Base-by-base conservation (phyloP, 2,329 filamentous ascomycete genomes). In the Colletotrichum lini region DNA sequence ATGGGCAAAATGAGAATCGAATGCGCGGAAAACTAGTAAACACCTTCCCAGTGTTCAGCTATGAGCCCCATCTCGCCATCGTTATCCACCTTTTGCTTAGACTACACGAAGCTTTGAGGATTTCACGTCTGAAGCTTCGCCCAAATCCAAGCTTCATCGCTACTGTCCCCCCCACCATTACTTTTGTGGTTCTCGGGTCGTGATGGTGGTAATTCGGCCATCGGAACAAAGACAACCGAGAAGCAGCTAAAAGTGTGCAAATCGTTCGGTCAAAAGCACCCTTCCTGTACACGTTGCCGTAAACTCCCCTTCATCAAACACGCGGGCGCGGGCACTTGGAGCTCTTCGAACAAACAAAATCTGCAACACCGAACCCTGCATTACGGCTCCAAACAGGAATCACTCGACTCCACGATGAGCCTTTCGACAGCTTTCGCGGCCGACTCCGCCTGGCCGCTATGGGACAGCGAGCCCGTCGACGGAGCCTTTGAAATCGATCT, bases 401-500 rank as follows among this genome's bases (percentile, higher is more conserved):
- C 2, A 58, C 16, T 26, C n/a, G 9, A 23, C 16, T 45, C 8
- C 42, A 62, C 21, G 64, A 74, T 73, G 63, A 66, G 50, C 26
- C 16, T 65, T 2, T 45, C 58, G 10, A 8, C 45, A 15, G 38
- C 60, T 38, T 68, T 75, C 42, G 68, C 53, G 16, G 70, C 74
- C 30, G 74, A 76, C 47, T 54, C 56, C 18, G 70, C 72, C 30
- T 72, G 65, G 66, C 60, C 75, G 18, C 65, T 76, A 6, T 75
- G 73, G 69, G 72, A 75, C 62, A 23, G 38, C 6, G 21, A 70
- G 23, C 45, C 72, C 21, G 16, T 74, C 21, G 69, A 67, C 0
- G 73, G 70, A 10, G 74, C 75, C 5, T 75, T 75, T 59, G 65
- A 72, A n/a, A 58, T 75, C 21, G 49, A 64, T 35, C 54, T 71